Evolutionary conservation across 495 filamentous ascomycete genomes (phyloP).

Genomic region (Daldinia bambusicola): DNA sequence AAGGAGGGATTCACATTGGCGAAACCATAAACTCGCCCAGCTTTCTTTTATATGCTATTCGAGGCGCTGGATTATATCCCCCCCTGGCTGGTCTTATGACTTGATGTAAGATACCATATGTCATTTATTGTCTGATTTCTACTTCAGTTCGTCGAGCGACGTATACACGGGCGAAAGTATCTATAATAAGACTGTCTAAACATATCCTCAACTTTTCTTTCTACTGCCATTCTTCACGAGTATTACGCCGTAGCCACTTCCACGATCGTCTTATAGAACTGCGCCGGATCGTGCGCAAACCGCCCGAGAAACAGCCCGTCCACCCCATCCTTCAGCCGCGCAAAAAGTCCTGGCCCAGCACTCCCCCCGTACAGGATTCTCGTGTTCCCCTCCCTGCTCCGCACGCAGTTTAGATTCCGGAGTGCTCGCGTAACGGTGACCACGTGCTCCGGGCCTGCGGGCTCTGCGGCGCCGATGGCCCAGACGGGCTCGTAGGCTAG

Average conservation of each 20-base stretch:
- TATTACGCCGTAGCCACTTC: conserved; percentile 65
- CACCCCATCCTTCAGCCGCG: conserved; percentile 69
- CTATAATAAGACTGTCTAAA: background rate
- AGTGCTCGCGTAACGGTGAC: conserved; percentile 72
- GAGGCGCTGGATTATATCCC: conserved; percentile 33
- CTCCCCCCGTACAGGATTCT: conserved; percentile 83
- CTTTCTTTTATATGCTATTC: conserved; percentile 34
- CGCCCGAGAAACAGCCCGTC: conserved; percentile 86
- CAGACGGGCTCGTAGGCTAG: conserved; percentile 91
- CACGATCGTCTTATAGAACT: conserved; percentile 71
- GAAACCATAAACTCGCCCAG: conserved; percentile 14
- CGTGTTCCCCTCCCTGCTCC: conserved; percentile 58
- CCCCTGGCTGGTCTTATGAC: conserved; percentile 28
- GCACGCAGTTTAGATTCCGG: conserved; percentile 56
- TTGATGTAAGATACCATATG: conserved; percentile 37
- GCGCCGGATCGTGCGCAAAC: conserved; percentile 79
- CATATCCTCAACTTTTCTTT: background rate
- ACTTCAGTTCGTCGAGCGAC: conserved; percentile 8
- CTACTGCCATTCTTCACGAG: background rate
- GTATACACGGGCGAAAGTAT: background rate
- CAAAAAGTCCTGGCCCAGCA: conserved; percentile 80
- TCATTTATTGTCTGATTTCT: conserved; percentile 31
- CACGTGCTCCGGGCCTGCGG: conserved; percentile 79
- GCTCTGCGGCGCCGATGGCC: conserved; percentile 80
- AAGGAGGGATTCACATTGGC: conserved; percentile 10